phyloP scores from a whole-genome alignment of 495 filamentous ascomycete species.

The Echria macrotheca region DNA sequence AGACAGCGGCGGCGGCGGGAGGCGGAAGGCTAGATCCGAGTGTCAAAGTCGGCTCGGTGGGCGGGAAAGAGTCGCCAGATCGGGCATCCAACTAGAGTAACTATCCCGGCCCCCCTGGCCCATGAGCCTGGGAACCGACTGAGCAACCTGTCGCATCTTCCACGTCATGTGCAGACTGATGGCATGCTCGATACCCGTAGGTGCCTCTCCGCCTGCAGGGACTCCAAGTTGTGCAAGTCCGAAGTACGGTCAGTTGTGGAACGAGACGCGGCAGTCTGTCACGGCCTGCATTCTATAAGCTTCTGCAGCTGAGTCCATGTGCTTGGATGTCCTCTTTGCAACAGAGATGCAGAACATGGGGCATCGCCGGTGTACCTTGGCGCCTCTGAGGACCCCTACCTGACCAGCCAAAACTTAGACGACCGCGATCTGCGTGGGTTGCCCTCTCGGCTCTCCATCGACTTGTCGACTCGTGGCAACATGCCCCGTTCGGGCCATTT shows the following conservation, averaged over 20 bases:
- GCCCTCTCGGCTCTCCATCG: not conserved
- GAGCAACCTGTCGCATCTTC: too few species aligned
- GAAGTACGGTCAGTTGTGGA: constrained; percentile 13
- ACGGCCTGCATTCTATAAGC: constrained; percentile 3
- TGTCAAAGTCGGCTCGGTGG: too few species aligned
- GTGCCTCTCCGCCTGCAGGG: constrained; percentile 13
- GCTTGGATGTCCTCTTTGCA: constrained; percentile 13
- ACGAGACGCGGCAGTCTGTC: constrained; percentile 22
- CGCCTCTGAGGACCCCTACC: constrained; percentile 6
- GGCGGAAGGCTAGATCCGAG: too few species aligned
- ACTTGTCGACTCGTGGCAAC: not conserved
- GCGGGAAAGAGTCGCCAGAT: too few species aligned
- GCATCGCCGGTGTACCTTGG: not conserved
- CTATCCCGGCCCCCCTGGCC: too few species aligned
- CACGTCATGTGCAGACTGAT: too few species aligned
- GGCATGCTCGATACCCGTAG: not conserved
- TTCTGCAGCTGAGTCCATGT: constrained; percentile 4
- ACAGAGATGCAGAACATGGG: constrained; percentile 12
- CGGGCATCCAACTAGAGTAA: not conserved
- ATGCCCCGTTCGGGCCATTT: constrained; percentile 5
- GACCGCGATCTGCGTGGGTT: constrained; percentile 11
- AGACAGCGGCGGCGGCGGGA: not conserved
- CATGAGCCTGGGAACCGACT: too few species aligned
- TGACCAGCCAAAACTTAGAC: constrained; percentile 8
- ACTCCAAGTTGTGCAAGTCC: constrained; percentile 7